Conservation (phyloP, 805 yeast species). For the Lipomyces kockii region DNA sequence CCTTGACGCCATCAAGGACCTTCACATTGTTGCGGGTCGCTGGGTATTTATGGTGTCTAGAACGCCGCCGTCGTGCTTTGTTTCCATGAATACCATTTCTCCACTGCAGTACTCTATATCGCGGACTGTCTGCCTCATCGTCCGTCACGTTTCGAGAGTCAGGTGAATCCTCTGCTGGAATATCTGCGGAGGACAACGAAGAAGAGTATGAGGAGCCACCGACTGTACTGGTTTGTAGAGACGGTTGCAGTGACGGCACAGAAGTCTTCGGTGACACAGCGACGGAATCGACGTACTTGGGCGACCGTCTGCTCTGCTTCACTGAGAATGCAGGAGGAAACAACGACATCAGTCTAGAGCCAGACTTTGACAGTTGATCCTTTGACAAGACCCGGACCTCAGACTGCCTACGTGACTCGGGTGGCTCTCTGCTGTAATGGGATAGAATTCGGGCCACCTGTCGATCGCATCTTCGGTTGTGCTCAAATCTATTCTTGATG, state of each 20-base stretch:
- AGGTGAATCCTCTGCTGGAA: neutral
- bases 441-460: neutral
- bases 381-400: neutral
- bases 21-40: constrained; percentile 5
- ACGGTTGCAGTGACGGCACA: neutral
- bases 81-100: neutral
- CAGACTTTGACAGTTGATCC: neutral
- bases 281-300: neutral
- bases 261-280: constrained; percentile 4
- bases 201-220: constrained; percentile 1
- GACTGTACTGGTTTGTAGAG: neutral
- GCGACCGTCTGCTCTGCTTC: neutral
- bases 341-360: constrained; percentile 7
- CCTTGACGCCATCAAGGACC: constrained; percentile 34
- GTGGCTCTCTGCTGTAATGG: neutral
- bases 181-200: neutral
- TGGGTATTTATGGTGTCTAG: neutral
- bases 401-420: neutral
- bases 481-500: neutral
- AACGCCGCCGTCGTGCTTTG: constrained; percentile 1
- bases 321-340: constrained; percentile 6
- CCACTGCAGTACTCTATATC: neutral
- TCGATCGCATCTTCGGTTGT: neutral
- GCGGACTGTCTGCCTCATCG: neutral
- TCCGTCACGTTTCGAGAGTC: neutral